Evolutionary conservation across 108 stramenopile genomes (phyloP).

Genomic region (Conticribra weissflogii): DNA sequence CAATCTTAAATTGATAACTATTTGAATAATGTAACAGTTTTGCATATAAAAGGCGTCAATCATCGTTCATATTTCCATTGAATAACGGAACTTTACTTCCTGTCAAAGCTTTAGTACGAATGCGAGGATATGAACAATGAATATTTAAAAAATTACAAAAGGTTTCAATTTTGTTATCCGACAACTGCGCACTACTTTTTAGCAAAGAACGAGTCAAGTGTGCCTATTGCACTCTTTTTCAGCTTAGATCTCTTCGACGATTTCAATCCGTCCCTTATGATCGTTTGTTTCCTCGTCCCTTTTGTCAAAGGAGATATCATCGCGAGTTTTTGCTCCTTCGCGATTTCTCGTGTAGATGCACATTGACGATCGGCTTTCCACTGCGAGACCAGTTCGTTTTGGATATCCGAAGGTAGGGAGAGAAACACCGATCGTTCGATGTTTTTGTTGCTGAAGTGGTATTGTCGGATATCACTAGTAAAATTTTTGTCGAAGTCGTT

Average conservation of each 20-base stretch:
- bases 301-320: neutral
- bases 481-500: too few species aligned
- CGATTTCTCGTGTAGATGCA: neutral
- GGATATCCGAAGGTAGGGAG: constrained; percentile 10
- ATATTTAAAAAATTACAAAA: too few species aligned
- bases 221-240: constrained; percentile 5
- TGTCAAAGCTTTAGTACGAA: too few species aligned
- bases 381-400: constrained; percentile 4
- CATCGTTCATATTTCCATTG: too few species aligned
- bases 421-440: too few species aligned
- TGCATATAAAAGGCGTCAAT: too few species aligned
- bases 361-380: constrained; percentile 19
- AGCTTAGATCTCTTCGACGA: constrained; percentile 5
- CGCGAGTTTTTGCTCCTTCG: neutral
- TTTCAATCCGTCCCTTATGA: neutral
- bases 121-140: too few species aligned
- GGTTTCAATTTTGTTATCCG: too few species aligned
- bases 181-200: neutral
- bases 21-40: too few species aligned
- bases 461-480: too few species aligned
- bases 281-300: constrained; percentile 6
- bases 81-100: neutral
- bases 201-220: constrained; percentile 10
- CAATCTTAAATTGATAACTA: too few species aligned
- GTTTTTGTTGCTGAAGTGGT: too few species aligned